These are phyloP conservation scores for Castanea mollissima DNA, from an alignment of 306 rosid species.

Conservation along the genomic window DNA sequence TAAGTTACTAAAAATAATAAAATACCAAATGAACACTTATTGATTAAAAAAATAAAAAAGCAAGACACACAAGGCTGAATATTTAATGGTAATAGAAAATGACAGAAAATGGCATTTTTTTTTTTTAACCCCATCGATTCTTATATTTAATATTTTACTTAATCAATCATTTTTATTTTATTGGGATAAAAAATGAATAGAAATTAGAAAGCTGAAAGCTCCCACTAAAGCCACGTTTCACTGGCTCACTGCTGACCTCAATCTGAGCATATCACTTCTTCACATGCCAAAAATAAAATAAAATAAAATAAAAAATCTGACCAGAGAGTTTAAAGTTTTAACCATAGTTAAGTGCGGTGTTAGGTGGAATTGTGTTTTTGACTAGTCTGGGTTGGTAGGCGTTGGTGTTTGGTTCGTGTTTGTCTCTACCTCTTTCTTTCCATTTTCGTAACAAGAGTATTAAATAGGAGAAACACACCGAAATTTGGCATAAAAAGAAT, in stretches of 20 bases:
- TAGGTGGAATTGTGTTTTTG: slow-evolving; percentile 49
- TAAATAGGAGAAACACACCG: no score
- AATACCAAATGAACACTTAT: no score
- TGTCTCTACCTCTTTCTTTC: neutral
- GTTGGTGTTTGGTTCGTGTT: slow-evolving; percentile 18
- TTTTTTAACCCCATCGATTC: neutral
- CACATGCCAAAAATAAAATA: neutral
- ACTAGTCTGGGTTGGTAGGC: slow-evolving; percentile 73
- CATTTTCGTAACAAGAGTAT: no score
- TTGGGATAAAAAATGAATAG: no score
- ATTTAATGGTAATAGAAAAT: neutral
- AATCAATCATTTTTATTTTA: no score
- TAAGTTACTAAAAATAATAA: no score
- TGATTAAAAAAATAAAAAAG: neutral
- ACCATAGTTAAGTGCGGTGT: slow-evolving; percentile 39
- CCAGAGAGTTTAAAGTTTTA: neutral
- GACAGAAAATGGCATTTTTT: neutral
- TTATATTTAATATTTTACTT: neutral
- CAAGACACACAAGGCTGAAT: neutral
- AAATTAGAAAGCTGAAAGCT: no score
- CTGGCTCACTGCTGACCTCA: neutral
- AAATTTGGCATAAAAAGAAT: no score
- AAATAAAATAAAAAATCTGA: neutral
- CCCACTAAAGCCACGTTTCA: neutral
- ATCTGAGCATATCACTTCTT: neutral